Percentiles rank a stretch among this genome's conserved stretches.
Evolutionary conservation across 2,329 filamentous ascomycete genomes (phyloP).

Genomic region (Cladosporium sp.): DNA sequence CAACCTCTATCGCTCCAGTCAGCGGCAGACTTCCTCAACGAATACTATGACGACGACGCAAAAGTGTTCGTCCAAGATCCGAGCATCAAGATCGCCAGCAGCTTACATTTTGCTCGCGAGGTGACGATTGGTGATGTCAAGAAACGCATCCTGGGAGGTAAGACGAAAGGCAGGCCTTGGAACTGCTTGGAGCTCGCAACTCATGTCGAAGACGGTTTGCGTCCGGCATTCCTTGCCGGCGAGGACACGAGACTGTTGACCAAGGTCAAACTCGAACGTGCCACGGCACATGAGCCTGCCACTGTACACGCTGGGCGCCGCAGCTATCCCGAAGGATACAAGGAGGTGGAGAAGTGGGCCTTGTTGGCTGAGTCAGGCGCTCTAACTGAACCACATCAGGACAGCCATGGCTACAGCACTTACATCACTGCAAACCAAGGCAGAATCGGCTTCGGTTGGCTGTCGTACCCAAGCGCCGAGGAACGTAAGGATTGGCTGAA

Average conservation of each 20-base stretch:
- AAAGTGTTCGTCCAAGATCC: slow-evolving; percentile 29
- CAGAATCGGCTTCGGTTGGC: slow-evolving; percentile 30
- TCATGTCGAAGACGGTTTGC: slow-evolving; percentile 29
- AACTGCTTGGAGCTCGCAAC: slow-evolving; percentile 31
- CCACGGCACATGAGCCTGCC: no score
- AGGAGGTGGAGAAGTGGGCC: slow-evolving; percentile 33
- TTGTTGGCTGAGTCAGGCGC: slow-evolving; percentile 31
- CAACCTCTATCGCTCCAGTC: slow-evolving; percentile 26
- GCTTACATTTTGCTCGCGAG: slow-evolving; percentile 13
- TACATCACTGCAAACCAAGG: slow-evolving; percentile 32
- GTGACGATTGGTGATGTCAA: slow-evolving; percentile 26
- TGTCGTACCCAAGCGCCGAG: slow-evolving; percentile 23
- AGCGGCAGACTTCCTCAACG: slow-evolving; percentile 23
- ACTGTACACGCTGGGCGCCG: slow-evolving; percentile 21
- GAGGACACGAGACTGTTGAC: slow-evolving; percentile 31
- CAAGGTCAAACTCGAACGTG: slow-evolving; percentile 26
- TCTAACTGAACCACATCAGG: slow-evolving; percentile 31
- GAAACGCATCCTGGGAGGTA: slow-evolving; percentile 20
- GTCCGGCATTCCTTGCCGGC: slow-evolving; percentile 28
- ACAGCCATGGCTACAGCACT: slow-evolving; percentile 32
- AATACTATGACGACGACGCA: slow-evolving; percentile 29
- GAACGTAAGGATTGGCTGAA: slow-evolving; percentile 25
- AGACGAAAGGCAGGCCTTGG: slow-evolving; percentile 22
- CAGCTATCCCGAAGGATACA: slow-evolving; percentile 27
- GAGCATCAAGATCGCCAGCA: slow-evolving; percentile 12